Evolutionary conservation across 2,329 filamentous ascomycete genomes (phyloP), one percentile per base, ranked within the genome.

Genomic region (Sordariomycetes sp.): DNA sequence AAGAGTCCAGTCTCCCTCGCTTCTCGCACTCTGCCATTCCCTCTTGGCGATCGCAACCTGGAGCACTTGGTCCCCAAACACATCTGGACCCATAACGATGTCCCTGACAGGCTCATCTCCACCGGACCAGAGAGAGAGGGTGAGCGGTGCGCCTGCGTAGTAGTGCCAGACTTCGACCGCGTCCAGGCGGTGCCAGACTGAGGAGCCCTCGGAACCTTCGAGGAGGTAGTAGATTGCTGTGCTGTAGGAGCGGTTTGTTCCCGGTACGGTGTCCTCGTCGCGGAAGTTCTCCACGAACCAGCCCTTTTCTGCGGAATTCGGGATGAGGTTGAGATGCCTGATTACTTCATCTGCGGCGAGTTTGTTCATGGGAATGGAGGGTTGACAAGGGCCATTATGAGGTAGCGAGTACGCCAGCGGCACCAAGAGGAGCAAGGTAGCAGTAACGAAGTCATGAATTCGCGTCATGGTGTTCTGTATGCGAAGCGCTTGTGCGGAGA

Each of bases 161-260:
- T 76, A 72, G 62, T 80, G 77, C 77, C 77, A 80, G 10, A 76
- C 65, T 62, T 80, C 75, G 42, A 66, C 72, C 2, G 73, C 72
- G 57, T 78, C 74, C 54, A 76, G 71, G 56, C 74, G 73, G 64
- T 80, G 77, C 77, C 76, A 80, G 58, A 71, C 64, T 3, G 77
- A 80, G 20, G 69, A 61, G 0, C 73, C 71, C 1, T 61, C 65
- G 8, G 65, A 60, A 36, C 74, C 72, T 57, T 78, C 72, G 5
- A 80, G 72, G 0, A 79, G 70, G 61, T 79, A 79, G 67, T 79
- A 80, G 62, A 79, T 80, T 54, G 69, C 70, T 1, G 76, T 78
- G 65, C 74, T 76, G 57, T 67, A 59, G 1, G 75, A 73, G 57
- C 76, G 75, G 35, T 57, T 42, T 17, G 25, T 53, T 48, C 62